Base-by-base conservation (phyloP, 2,329 filamentous ascomycete genomes). In the Pyrenochaeta sp. region DNA sequence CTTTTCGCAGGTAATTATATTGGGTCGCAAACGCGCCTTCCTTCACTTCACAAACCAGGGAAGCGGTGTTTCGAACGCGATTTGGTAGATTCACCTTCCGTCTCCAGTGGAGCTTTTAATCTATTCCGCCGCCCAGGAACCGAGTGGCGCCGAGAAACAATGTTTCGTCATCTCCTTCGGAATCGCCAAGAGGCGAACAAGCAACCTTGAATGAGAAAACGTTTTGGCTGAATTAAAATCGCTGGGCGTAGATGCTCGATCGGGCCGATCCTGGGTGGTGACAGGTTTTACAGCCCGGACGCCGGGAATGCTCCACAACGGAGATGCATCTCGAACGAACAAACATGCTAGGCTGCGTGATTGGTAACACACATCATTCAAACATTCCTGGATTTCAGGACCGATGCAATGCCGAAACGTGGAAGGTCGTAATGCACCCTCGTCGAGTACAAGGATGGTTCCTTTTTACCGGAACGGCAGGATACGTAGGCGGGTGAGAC, bases 251-350 rank as follows among this genome's bases (percentile, higher is more conserved):
- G 20, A 20, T 35, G 34, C 28, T 29, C 21, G 26, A 48, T 48
- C 48, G 48, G 48, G 22, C 48, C 44, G 48, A 52, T 34, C 23
- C 20, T 18, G n/a, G 29, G 21, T 44, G 17, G 35, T 51, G 36
- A 41, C 36, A 48, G 11, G 19, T 13, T 9, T 34, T 18, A 20
- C 19, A 34, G n/a, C 15, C 31, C 19, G 19, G 27, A 30, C 27
- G 14, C 14, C 19, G 11, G 19, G 10, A 23, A 8, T 6, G 19
- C n/a, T 34, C 19, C 31, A 13, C 19, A 21, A 4, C 18, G n/a
- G 31, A 21, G 14, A 18, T 20, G 17, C 3, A n/a, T 9, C 22
- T 19, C 6, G 11, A 22, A 13, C 14, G n/a, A n/a, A 3, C n/a
- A n/a, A n/a, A n/a, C n/a, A n/a, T n/a, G n/a, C n/a, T n/a, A n/a